Base-by-base conservation (phyloP, 306 rosid genomes). In the Dalbergia cochinchinensis region DNA sequence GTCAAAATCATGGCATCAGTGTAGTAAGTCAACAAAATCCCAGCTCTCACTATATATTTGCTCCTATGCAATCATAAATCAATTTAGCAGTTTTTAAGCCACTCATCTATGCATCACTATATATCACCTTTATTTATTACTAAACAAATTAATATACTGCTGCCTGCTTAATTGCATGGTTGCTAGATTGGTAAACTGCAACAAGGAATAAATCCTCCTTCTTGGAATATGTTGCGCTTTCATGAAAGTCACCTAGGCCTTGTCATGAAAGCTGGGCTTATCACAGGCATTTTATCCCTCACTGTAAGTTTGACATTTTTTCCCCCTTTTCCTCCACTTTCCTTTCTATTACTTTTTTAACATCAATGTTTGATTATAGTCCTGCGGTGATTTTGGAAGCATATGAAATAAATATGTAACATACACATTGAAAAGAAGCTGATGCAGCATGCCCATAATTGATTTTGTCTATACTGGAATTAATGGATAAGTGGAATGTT, bases 201-300 rank as follows among this genome's bases (percentile, higher is more conserved):
- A 69, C 65, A 91, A 83, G 99, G 99, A 71, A 59, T 95, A 55
- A 95, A 95, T 65, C 99, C 99, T 73, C 92, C 96, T 37, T 95
- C 99, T 79, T 90, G 87, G 93, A 85, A 87, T 69, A 84, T 93
- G 96, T 65, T 95, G 74, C 76, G 51, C 8, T 90, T 95, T 55
- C 91, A 80, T 69, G 90, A 92, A 50, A 19, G 59, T 64, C 89
- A 93, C 58, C 82, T 93, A 15, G 89, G 80, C 22, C 88, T 95
- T 2, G 88, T 83, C 8, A 69, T 95, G 50, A 95, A 93, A 85
- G 86, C 98, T 35, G 99, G 99, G 4, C 69, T 95, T 48, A 86
- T 90, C 75, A 95, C 98, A 14, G 99, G 98, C 89, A 89, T 95
- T 78, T 86, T 95, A 83, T 90, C 99, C 59, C 99, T 95, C 81